phyloP scores from a whole-genome alignment of 225 moss, liverwort and hornwort species.

The Straminergon stramineum region DNA sequence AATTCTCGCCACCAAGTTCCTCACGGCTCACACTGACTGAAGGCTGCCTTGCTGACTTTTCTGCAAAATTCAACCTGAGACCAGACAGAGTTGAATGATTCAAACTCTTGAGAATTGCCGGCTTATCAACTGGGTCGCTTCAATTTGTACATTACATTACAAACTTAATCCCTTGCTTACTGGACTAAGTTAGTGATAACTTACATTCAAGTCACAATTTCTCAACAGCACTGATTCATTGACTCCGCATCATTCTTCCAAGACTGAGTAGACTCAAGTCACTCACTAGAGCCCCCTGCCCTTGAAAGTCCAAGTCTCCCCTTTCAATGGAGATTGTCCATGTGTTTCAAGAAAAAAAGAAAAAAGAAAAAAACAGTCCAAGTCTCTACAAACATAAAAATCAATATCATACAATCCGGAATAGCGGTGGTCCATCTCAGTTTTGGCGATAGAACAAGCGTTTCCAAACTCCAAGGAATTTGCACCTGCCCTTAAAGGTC shows the following conservation, averaged over 20 bases:
- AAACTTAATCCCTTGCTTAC: not conserved
- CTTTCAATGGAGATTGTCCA: too few species aligned
- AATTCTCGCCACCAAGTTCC: not conserved
- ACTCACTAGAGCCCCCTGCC: not conserved
- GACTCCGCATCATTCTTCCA: not conserved
- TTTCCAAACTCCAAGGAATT: not conserved
- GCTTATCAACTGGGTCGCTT: not conserved
- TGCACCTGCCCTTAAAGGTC: too few species aligned
- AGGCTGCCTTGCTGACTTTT: not conserved
- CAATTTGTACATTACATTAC: not conserved
- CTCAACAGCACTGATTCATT: not conserved
- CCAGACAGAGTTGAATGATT: not conserved
- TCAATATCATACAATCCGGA: not conserved
- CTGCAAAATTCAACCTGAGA: not conserved
- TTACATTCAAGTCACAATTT: not conserved
- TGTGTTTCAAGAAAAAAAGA: too few species aligned
- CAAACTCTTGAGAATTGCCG: not conserved
- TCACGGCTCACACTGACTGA: not conserved
- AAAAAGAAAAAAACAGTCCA: too few species aligned
- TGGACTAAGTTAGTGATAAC: too few species aligned
- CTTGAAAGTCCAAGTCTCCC: not conserved
- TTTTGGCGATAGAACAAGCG: not conserved
- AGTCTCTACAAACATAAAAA: not conserved
- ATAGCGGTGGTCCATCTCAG: not conserved
- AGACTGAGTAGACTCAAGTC: not conserved